Evolutionary conservation across 1,284 basidiomycete species (phyloP).

Genomic region (Moniliophthora roreri): DNA sequence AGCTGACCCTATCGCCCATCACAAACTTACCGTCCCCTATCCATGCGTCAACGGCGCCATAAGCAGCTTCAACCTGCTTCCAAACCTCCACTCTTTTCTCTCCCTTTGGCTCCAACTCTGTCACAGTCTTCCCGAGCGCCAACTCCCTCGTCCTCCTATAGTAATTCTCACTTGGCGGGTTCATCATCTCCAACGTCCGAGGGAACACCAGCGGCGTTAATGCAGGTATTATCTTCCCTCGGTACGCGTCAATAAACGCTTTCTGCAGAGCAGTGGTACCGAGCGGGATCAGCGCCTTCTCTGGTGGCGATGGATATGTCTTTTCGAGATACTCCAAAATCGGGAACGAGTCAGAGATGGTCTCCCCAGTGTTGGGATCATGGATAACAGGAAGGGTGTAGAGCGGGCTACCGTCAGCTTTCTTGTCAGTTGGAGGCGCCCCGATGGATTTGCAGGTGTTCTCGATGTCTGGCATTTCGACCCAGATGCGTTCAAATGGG

Average conservation of each 20-base stretch:
- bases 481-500: conserved; percentile 26
- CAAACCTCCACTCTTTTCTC: conserved; percentile 23
- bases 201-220: conserved; percentile 5
- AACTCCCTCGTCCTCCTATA: conserved; percentile 28
- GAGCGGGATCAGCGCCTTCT: conserved; percentile 27
- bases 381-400: neutral
- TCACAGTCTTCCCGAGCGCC: conserved; percentile 25
- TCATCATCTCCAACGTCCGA: conserved; percentile 14
- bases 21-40: conserved; percentile 23
- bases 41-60: conserved; percentile 25
- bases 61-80: conserved; percentile 22
- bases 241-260: neutral
- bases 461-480: conserved; percentile 32
- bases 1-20: conserved; percentile 29
- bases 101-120: conserved; percentile 29
- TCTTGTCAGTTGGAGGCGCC: conserved; percentile 15
- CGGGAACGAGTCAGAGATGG: neutral
- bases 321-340: conserved; percentile 30
- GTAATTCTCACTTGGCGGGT: conserved; percentile 27
- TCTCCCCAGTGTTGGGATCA: neutral
- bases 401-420: conserved; percentile 10
- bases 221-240: neutral
- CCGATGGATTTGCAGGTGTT: conserved; percentile 26
- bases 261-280: neutral
- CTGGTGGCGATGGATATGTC: conserved; percentile 29